Evolutionary conservation across 805 yeast species (phyloP).

Genomic region (Metschnikowia bowlesiae): DNA sequence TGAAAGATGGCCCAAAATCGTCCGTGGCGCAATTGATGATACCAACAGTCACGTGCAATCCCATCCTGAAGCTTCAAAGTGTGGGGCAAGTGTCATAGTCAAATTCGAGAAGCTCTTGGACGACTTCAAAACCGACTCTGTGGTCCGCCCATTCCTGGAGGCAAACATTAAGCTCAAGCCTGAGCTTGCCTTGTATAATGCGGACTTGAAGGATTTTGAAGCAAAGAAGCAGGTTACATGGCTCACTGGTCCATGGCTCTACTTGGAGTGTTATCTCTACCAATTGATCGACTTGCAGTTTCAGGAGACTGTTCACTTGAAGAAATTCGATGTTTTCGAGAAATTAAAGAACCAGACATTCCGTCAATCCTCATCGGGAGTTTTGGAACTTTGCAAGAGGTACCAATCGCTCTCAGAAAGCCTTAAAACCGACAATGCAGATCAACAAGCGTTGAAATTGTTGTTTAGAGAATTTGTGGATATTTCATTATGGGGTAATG

Average conservation of each 20-base stretch:
- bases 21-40: slow-evolving; percentile 66
- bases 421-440: slow-evolving; percentile 18
- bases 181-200: slow-evolving; percentile 56
- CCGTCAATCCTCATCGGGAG: slow-evolving; percentile 68
- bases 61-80: slow-evolving; percentile 26
- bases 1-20: slow-evolving; percentile 82
- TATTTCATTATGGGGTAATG: slow-evolving; percentile 96
- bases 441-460: slow-evolving; percentile 43
- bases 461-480: slow-evolving; percentile 81
- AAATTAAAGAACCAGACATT: slow-evolving; percentile 70
- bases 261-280: slow-evolving; percentile 79
- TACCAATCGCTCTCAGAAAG: slow-evolving; percentile 36
- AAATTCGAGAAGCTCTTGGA: slow-evolving; percentile 41
- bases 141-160: slow-evolving; percentile 25
- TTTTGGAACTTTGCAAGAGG: slow-evolving; percentile 72
- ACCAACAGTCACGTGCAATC: slow-evolving; percentile 26
- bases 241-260: slow-evolving; percentile 88
- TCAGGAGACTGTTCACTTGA: slow-evolving; percentile 15
- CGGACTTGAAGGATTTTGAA: slow-evolving; percentile 37
- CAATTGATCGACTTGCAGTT: slow-evolving; percentile 57
- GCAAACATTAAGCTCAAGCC: slow-evolving; percentile 40
- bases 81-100: slow-evolving; percentile 45
- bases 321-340: slow-evolving; percentile 66
- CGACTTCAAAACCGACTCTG: slow-evolving; percentile 38
- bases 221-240: slow-evolving; percentile 46